A percentile compares a stretch with the other conserved stretches of the same genome.
These are phyloP conservation scores for Backusella tarrabulga DNA, from an alignment of 192 early-diverging fungal species.

Conservation along the genomic window DNA sequence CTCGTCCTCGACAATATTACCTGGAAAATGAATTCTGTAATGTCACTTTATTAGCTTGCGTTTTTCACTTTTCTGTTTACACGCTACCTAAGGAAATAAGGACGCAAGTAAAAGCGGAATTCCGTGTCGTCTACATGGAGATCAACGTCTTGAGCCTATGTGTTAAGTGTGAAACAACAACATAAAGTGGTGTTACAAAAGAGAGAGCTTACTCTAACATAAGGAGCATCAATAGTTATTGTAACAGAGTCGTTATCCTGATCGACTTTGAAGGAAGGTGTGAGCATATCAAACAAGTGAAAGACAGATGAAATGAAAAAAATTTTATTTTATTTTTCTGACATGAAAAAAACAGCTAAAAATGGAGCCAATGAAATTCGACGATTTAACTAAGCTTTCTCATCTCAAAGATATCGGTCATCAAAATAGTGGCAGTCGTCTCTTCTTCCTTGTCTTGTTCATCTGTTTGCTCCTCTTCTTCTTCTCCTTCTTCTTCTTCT, in stretches of 20 bases:
- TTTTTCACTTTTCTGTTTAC: not conserved
- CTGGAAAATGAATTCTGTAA: constrained; percentile 74
- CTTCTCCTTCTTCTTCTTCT: not conserved
- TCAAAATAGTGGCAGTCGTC: not conserved
- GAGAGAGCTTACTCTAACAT: constrained; percentile 58
- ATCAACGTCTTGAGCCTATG: constrained; percentile 83
- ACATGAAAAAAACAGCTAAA: not conserved
- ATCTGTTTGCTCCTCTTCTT: not conserved
- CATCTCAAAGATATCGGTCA: not conserved
- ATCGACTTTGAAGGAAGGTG: constrained; percentile 77
- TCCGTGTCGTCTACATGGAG: constrained; percentile 78
- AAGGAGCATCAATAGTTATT: constrained; percentile 78
- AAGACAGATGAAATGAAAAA: not conserved
- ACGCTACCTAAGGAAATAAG: constrained; percentile 85
- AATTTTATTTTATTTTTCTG: not conserved
- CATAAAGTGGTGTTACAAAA: no score
- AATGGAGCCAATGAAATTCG: not conserved
- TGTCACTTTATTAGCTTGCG: not conserved
- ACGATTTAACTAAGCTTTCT: not conserved
- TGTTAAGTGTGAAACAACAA: not conserved
- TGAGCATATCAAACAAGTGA: constrained; percentile 66
- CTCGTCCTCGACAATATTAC: constrained; percentile 83
- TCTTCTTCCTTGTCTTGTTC: not conserved
- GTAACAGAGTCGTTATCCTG: constrained; percentile 79
- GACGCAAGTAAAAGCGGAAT: constrained; percentile 86